phyloP scores from a whole-genome alignment of 768 basidiomycete genomes.

The Phylloporus scabripes region DNA sequence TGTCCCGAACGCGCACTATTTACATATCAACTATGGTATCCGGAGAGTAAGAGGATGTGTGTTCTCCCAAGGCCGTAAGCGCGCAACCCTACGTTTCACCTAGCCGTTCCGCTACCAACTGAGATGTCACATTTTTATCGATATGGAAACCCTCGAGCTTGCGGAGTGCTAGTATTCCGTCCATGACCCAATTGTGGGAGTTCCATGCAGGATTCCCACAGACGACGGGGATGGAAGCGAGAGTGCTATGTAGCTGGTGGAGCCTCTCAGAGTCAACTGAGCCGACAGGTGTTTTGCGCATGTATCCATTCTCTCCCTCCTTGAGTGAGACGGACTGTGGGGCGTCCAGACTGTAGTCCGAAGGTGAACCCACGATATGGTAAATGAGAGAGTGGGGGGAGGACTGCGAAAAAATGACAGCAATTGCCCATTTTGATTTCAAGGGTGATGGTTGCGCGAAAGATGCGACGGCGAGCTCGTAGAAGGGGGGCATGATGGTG shows the following conservation, averaged over 20 bases:
- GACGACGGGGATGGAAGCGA: slow-evolving; percentile 22
- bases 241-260: slow-evolving; percentile 25
- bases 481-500: slow-evolving; percentile 29
- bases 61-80: not conserved
- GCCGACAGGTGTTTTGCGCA: slow-evolving; percentile 21
- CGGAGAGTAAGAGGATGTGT: slow-evolving; percentile 8
- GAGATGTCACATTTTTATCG: slow-evolving; percentile 27
- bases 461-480: slow-evolving; percentile 29
- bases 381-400: slow-evolving; percentile 29
- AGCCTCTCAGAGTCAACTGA: slow-evolving; percentile 26
- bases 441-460: slow-evolving; percentile 20
- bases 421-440: slow-evolving; percentile 24
- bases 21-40: slow-evolving; percentile 21
- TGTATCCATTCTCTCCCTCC: slow-evolving; percentile 26
- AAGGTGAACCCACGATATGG: slow-evolving; percentile 25
- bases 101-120: slow-evolving; percentile 28
- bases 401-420: slow-evolving; percentile 24
- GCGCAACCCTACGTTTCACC: slow-evolving; percentile 19
- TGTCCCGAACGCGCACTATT: slow-evolving; percentile 20
- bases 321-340: slow-evolving; percentile 31
- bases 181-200: slow-evolving; percentile 30
- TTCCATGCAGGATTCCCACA: slow-evolving; percentile 27
- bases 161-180: slow-evolving; percentile 26
- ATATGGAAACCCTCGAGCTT: slow-evolving; percentile 26
- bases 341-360: slow-evolving; percentile 28